Base-by-base conservation (phyloP, 495 filamentous ascomycete genomes). In the Aspergillus asperescens region DNA sequence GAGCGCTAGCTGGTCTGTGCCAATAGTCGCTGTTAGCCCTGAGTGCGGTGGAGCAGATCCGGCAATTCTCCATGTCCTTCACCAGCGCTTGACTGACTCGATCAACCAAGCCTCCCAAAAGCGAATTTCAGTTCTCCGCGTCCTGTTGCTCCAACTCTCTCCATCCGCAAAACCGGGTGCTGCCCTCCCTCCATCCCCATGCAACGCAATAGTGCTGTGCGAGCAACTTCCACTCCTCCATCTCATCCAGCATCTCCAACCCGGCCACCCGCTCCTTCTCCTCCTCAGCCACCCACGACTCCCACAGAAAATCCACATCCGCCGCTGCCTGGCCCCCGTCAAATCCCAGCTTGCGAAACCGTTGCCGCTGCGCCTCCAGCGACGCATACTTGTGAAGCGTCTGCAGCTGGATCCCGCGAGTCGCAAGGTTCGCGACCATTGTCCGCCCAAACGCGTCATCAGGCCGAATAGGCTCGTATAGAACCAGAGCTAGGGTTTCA, bases 191-290 rank as follows among this genome's bases (percentile, higher is more conserved):
- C 85, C 85, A 89, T 0, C 81, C 91, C 92, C 92, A 96, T 8
- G 78, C 84, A 49, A 97, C 77, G 56, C 90, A 85, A 68, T 98
- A 98, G 75, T 98, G 93, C 52, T 78, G 78, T 4, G 89, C 89
- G 59, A 98, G 66, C 63, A 98, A 64, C 60, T 81, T 73, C 90
- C 92, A 96, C 71, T 98, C 93, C 70, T 98, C 93, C 48, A 95
- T 80, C 69, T 98, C 93, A 75, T 98, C 93, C 56, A 97, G 62
- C 75, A 91, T 87, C 68, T 97, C 93, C 48, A 96, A 65, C 20
- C 68, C 62, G 41, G 85, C 82, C 4, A 97, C 82, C 55, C 93
- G 73, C 59, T 86, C 86, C 63, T 87, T 92, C 71, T 97, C 93
- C n/a, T 65, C 70, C 7, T 76, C 70, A 0, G 35, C 52, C 3